A percentile compares a stretch with the other conserved stretches of the same genome.
Evolutionary conservation across 1,139 yeast genomes (phyloP).

Genomic region (Magnusiomyces clavatus): DNA sequence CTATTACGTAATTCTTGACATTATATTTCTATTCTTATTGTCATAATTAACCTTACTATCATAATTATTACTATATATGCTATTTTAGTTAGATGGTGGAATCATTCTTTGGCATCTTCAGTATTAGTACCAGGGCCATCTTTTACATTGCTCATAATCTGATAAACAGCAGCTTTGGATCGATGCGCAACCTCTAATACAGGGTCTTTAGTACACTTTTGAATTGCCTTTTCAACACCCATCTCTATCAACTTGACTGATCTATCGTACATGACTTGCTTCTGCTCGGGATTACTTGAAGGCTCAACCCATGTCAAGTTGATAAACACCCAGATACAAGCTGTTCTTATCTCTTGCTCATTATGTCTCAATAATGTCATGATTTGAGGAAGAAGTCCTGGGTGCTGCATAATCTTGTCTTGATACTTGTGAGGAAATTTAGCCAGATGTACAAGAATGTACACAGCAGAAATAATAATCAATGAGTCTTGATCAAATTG

Average conservation of each 20-base stretch:
- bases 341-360: conserved; percentile 39
- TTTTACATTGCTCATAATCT: conserved; percentile 21
- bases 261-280: conserved; percentile 1
- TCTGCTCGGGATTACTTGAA: background rate
- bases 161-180: conserved; percentile 40
- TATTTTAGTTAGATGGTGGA: background rate
- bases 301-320: conserved; percentile 47
- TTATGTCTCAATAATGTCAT: conserved; percentile 32
- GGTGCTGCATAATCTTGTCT: conserved; percentile 38
- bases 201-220: conserved; percentile 29
- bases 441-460: conserved; percentile 50
- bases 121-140: background rate
- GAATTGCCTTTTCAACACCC: conserved; percentile 37
- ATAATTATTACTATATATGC: background rate
- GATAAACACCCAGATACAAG: conserved; percentile 52
- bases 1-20: background rate
- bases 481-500: conserved; percentile 27
- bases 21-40: background rate
- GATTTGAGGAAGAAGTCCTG: conserved; percentile 36
- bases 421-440: conserved; percentile 41
- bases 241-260: conserved; percentile 28
- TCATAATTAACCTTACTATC: background rate
- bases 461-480: conserved; percentile 42
- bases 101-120: background rate
- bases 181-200: conserved; percentile 43